phyloP scores from a whole-genome alignment of 805 yeast species.

The Blastobotrys terrestris region DNA sequence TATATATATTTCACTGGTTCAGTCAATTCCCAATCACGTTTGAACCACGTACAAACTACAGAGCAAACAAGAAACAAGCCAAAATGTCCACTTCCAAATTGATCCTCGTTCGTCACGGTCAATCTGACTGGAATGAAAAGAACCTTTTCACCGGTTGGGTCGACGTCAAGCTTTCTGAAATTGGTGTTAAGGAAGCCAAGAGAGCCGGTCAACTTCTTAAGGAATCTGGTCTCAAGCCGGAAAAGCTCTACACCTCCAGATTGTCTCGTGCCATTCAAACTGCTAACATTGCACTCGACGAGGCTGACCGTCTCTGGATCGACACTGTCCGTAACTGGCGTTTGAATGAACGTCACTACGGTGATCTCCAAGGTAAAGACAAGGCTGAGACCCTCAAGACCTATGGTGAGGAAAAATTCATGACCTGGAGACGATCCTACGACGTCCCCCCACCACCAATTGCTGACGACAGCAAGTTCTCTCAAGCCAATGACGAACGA shows the following conservation, averaged over 20 bases:
- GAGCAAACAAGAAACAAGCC: background rate
- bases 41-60: background rate
- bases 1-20: background rate
- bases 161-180: conserved; percentile 76
- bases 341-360: conserved; percentile 98
- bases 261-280: conserved; percentile 95
- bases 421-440: conserved; percentile 94
- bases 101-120: conserved; percentile 96
- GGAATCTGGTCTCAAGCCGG: conserved; percentile 81
- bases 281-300: conserved; percentile 86
- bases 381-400: conserved; percentile 85
- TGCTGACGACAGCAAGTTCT: conserved; percentile 68
- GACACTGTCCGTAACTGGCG: conserved; percentile 96
- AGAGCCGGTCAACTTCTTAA: conserved; percentile 90
- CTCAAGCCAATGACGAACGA: conserved; percentile 82
- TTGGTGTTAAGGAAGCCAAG: conserved; percentile 85
- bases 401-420: conserved; percentile 90
- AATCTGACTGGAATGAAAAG: conserved; percentile 98
- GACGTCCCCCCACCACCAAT: conserved; percentile 95
- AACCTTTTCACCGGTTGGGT: conserved; percentile 99
- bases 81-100: conserved; percentile 40
- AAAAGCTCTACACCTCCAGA: conserved; percentile 83
- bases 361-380: conserved; percentile 98
- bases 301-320: conserved; percentile 83
- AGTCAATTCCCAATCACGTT: background rate